Evolutionary conservation across 257 asterid genomes (phyloP).

Genomic region (Forsythia viridissima): DNA sequence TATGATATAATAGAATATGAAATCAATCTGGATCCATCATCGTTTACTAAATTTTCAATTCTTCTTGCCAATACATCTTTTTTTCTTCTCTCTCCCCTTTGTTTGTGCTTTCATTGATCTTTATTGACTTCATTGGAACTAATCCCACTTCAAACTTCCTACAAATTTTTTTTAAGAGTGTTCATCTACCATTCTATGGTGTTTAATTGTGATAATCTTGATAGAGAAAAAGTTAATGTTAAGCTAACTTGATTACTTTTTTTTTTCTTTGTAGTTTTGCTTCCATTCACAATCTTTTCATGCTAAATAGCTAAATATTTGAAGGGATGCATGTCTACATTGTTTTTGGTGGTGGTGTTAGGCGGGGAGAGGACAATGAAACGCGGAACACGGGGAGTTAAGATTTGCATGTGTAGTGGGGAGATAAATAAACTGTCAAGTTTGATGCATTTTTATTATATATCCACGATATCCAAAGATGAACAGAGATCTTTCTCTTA

Average conservation of each 20-base stretch:
- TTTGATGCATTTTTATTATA: background rate
- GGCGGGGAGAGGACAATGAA: background rate
- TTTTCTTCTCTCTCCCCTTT: background rate
- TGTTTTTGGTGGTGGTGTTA: conserved; percentile 4
- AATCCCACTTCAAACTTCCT: background rate
- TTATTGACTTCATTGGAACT: background rate
- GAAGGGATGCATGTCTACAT: background rate
- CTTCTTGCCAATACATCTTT: background rate
- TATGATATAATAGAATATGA: background rate
- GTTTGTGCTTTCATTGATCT: conserved; percentile 1
- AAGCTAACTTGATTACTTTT: background rate
- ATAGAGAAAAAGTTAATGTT: background rate
- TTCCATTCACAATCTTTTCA: conserved; percentile 2
- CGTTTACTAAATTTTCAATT: background rate
- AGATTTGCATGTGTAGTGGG: background rate
- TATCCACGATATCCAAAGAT: background rate
- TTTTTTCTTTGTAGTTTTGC: background rate
- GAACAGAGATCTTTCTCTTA: background rate
- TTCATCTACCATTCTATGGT: conserved; percentile 2
- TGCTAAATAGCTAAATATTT: background rate
- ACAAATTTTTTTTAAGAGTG: background rate
- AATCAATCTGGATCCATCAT: background rate
- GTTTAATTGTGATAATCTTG: background rate
- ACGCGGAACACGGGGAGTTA: background rate
- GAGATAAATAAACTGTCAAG: background rate